Evolutionary conservation across 208 protist species (phyloP).

Genomic region (Entamoeba invadens): DNA sequence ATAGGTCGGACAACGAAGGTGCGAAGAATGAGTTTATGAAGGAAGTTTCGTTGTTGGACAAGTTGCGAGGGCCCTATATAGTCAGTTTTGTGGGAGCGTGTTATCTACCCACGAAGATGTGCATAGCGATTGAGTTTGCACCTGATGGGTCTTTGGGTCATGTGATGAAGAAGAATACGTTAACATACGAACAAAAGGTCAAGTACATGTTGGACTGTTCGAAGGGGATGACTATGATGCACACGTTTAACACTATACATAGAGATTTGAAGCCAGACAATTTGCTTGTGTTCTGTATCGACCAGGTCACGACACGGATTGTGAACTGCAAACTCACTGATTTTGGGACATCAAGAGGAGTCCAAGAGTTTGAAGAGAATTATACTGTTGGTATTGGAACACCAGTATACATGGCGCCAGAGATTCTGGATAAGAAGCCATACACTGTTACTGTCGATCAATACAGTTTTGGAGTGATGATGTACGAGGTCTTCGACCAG

Average conservation of each 20-base stretch:
- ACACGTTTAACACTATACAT: slow-evolving; percentile 11
- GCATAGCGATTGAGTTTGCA: slow-evolving; percentile 42
- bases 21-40: slow-evolving; percentile 25
- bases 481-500: slow-evolving; percentile 40
- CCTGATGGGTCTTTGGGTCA: slow-evolving; percentile 15
- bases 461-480: slow-evolving; percentile 42
- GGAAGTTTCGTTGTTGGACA: slow-evolving; percentile 30
- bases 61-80: slow-evolving; percentile 39
- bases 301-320: neutral
- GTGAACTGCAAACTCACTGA: slow-evolving; percentile 12
- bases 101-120: slow-evolving; percentile 32
- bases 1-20: neutral
- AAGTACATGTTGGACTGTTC: neutral
- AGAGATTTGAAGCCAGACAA: slow-evolving; percentile 14
- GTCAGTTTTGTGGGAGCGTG: slow-evolving; percentile 46
- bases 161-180: slow-evolving; percentile 4
- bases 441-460: slow-evolving; percentile 43
- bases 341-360: slow-evolving; percentile 9
- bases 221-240: slow-evolving; percentile 4
- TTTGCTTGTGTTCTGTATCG: slow-evolving; percentile 5
- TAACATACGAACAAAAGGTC: neutral
- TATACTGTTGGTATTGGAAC: slow-evolving; percentile 1
- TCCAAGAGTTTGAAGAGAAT: neutral
- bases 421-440: slow-evolving; percentile 24
- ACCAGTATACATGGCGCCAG: slow-evolving; percentile 35